These are phyloP conservation scores for Agarophyton chilense DNA, from an alignment of 23 red algal genomes.

Conservation along the genomic window DNA sequence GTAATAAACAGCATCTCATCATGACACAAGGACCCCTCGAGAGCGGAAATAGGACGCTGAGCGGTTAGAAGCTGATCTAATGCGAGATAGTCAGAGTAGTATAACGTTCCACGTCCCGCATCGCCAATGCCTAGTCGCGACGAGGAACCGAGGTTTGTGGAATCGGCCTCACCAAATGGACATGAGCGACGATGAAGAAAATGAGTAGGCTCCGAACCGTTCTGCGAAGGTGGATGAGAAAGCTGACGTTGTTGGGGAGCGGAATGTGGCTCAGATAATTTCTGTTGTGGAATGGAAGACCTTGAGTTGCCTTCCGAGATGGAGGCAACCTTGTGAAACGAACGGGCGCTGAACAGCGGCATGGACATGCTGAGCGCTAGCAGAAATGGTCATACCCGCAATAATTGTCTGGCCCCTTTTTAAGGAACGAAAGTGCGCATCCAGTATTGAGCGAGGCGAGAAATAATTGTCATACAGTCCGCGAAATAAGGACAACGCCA, in stretches of 20 bases:
- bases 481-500: too few species aligned
- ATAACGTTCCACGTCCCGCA: constrained; percentile 58
- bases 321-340: background rate
- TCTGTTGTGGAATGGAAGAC: background rate
- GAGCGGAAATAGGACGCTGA: constrained; percentile 86
- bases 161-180: constrained; percentile 5
- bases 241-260: background rate
- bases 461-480: too few species aligned
- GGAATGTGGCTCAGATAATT: background rate
- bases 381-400: too few species aligned
- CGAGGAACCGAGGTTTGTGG: background rate
- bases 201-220: background rate
- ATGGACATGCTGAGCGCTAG: background rate
- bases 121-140: constrained; percentile 30
- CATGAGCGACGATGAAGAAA: constrained; percentile 9
- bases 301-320: background rate
- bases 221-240: background rate
- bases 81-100: constrained; percentile 81
- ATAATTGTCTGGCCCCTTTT: too few species aligned
- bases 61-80: constrained; percentile 67
- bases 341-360: background rate
- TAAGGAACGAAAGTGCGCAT: too few species aligned
- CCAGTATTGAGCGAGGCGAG: too few species aligned
- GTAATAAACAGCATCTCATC: constrained; percentile 99
- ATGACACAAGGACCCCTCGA: constrained; percentile 66